Evolutionary conservation across 352 stramenopile genomes (phyloP), one percentile per base, ranked within the genome.

Genomic region (Pythium dissotocum): DNA sequence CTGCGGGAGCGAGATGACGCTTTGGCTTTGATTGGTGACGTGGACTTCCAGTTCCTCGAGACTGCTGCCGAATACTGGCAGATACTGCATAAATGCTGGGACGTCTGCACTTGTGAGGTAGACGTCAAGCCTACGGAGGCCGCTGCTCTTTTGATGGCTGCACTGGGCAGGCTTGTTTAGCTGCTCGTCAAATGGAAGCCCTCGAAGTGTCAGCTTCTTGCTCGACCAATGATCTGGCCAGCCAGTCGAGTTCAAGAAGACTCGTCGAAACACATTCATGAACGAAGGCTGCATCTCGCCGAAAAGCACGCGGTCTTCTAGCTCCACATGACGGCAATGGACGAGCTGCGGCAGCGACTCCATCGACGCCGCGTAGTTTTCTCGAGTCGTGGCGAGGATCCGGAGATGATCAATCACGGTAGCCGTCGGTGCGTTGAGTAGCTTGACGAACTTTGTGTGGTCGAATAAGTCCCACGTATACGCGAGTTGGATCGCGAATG

Each of bases 381-480:
- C 46, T 53, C 46, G 46, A 13, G 46, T 53, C 18, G 46, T 53
- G 0, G 46, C 46, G 46, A 53, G n/a, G 4, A 53, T 53, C 46
- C 32, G n/a, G n/a, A 53, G 46, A 10, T 30, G 46, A 10, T 30
- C n/a, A 6, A 53, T n/a, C 6, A 14, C 32, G 10, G 1, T 8
- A 53, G n/a, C 18, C 1, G 14, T 9, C 5, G 46, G 6, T 6
- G 18, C 9, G n/a, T 53, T 53, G 5, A 53, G 13, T 6, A 53
- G 7, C n/a, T 30, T 53, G 5, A 53, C 18, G n/a, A 53, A 32
- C n/a, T 53, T 53, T 18, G n/a, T 6, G 18, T 53, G 46, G n/a
- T 53, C 46, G 21, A 53, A 53, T 18, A 32, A 53, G 16, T 53
- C 46, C 46, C 46, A 53, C n/a, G 46, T 53, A n/a, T 53, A 53